Percentiles rank a stretch among this genome's conserved stretches.
phyloP scores from a whole-genome alignment of 768 basidiomycete genomes.

The Boletus coccyginus region DNA sequence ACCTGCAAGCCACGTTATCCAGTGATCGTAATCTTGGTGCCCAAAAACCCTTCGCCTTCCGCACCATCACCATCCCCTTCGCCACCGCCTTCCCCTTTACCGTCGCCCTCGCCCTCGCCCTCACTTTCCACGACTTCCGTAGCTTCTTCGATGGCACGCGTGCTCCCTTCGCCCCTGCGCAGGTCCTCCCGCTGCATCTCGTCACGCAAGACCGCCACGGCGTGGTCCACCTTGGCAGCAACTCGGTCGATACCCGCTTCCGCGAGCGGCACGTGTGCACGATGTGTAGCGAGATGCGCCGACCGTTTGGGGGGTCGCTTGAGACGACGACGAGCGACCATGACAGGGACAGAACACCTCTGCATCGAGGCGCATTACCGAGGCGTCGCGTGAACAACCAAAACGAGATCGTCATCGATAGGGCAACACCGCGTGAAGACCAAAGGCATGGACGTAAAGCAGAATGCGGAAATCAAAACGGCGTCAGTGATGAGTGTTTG shows the following conservation, averaged over 20 bases:
- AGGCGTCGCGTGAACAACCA: not conserved
- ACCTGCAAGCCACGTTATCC: constrained; percentile 1
- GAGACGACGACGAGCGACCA: constrained; percentile 91
- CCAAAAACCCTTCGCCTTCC: constrained; percentile 31
- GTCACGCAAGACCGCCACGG: constrained; percentile 77
- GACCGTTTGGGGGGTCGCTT: constrained; percentile 81
- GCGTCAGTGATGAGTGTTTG: not conserved
- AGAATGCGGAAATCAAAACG: not conserved
- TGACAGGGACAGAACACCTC: constrained; percentile 94
- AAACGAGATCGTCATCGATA: not conserved
- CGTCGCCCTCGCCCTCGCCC: constrained; percentile 24
- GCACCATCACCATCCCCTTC: constrained; percentile 26
- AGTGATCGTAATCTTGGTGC: constrained; percentile 23
- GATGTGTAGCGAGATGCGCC: constrained; percentile 79
- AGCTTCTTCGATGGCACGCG: constrained; percentile 19
- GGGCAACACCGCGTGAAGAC: not conserved
- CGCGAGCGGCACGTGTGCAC: constrained; percentile 80
- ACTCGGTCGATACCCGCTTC: constrained; percentile 86
- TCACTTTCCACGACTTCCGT: constrained; percentile 28
- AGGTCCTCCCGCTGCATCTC: constrained; percentile 72
- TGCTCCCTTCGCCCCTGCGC: constrained; percentile 15
- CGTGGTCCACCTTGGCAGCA: constrained; percentile 80
- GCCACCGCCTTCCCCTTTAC: constrained; percentile 16
- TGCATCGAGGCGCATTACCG: constrained; percentile 26
- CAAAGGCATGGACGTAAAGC: not conserved